A percentile compares a stretch with the other conserved stretches of the same genome.
These are phyloP conservation scores for Paramyrothecium roridum DNA, from an alignment of 2,329 filamentous ascomycete genomes.

Conservation along the genomic window DNA sequence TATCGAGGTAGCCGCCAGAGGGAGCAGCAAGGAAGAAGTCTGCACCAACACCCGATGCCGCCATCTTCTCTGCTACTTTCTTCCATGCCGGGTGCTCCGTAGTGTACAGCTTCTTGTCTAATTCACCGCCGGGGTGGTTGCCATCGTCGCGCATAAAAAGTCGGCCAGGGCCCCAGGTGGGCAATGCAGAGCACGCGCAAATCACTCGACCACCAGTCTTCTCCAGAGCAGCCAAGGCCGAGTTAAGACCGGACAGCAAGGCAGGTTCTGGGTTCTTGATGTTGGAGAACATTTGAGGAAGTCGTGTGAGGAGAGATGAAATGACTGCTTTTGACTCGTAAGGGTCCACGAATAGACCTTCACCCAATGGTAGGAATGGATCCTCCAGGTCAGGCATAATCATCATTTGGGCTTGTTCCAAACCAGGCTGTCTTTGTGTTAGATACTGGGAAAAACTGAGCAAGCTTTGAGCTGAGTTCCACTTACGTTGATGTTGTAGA, in stretches of 20 bases:
- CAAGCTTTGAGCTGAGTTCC: not conserved
- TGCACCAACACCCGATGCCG: conserved; percentile 78
- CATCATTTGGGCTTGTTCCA: conserved; percentile 94
- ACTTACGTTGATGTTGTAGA: conserved; percentile 88
- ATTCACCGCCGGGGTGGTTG: conserved; percentile 80
- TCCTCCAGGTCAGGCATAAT: conserved; percentile 98
- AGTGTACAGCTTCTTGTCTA: conserved; percentile 85
- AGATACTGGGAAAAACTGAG: conserved; percentile 4
- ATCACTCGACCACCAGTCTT: conserved; percentile 90
- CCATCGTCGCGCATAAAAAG: conserved; percentile 85
- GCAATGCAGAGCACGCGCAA: conserved; percentile 81
- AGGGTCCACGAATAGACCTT: conserved; percentile 92
- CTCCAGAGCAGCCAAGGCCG: conserved; percentile 79
- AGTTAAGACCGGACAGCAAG: conserved; percentile 77
- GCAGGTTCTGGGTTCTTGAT: conserved; percentile 91
- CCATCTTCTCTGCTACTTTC: conserved; percentile 84
- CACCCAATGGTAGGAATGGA: conserved; percentile 87
- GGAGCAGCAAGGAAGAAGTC: conserved; percentile 95
- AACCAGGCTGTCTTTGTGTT: conserved; percentile 50
- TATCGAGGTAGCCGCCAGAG: conserved; percentile 85
- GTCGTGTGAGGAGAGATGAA: conserved; percentile 74
- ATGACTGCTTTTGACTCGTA: conserved; percentile 87
- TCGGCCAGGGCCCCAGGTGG: conserved; percentile 86
- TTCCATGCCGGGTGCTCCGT: conserved; percentile 88
- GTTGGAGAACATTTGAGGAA: conserved; percentile 82